A percentile compares a stretch with the other conserved stretches of the same genome.
Conservation (phyloP, 2,329 filamentous ascomycete species). For the Alternaria ethzedia region DNA sequence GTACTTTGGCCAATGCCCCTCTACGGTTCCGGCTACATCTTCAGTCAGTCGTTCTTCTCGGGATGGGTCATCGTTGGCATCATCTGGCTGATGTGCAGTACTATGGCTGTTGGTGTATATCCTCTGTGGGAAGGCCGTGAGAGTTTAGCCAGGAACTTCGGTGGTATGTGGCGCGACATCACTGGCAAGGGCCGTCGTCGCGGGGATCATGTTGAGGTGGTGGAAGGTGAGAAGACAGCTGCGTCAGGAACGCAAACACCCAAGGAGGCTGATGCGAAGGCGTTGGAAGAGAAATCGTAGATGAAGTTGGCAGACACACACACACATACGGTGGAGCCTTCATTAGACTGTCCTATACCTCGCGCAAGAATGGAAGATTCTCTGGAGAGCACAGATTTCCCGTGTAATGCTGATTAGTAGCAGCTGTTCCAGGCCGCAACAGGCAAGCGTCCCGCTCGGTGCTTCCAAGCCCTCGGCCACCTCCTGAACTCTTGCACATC, state of each 20-base stretch:
- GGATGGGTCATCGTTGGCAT: slow-evolving; percentile 74
- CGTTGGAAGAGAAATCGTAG: slow-evolving; percentile 11
- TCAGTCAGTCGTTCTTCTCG: slow-evolving; percentile 79
- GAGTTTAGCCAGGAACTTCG: slow-evolving; percentile 32
- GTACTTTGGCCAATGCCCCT: slow-evolving; percentile 92
- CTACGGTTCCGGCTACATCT: slow-evolving; percentile 83
- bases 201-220: slow-evolving; percentile 14
- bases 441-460: not conserved
- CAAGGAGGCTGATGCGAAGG: slow-evolving; percentile 24
- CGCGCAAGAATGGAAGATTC: not conserved
- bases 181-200: slow-evolving; percentile 26
- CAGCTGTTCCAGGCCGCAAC: not conserved
- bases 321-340: not conserved
- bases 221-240: slow-evolving; percentile 24
- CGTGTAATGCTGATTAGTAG: too few relatives aligned
- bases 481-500: not conserved
- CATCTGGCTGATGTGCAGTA: slow-evolving; percentile 77
- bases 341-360: not conserved
- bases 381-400: not conserved
- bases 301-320: not conserved
- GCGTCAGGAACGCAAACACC: slow-evolving; percentile 27
- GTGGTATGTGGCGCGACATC: slow-evolving; percentile 36
- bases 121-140: slow-evolving; percentile 73
- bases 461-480: not conserved
- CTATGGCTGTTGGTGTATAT: slow-evolving; percentile 77